Percentiles rank a stretch among this genome's conserved stretches.
Conservation (phyloP, 768 basidiomycete species). For the Hypholoma fasciculare region DNA sequence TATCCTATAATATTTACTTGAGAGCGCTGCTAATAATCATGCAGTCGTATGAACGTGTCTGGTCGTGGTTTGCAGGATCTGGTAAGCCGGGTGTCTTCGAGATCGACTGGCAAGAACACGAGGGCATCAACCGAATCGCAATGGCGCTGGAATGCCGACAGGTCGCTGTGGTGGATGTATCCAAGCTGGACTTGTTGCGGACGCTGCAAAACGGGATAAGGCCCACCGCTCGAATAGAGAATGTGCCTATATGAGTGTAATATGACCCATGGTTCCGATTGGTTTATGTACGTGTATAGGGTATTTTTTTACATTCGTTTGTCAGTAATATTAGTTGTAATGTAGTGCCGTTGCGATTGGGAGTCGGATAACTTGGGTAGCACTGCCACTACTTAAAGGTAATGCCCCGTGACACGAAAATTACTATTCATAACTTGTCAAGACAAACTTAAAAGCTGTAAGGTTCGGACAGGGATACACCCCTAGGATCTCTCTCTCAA, state of each 20-base stretch:
- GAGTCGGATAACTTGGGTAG: no score
- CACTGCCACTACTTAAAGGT: slow-evolving; percentile 1
- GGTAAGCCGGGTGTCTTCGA: slow-evolving; percentile 72
- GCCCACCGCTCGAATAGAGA: slow-evolving; percentile 4
- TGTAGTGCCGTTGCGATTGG: not conserved
- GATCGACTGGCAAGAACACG: slow-evolving; percentile 66
- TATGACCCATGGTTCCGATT: not conserved
- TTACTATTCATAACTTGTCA: not conserved
- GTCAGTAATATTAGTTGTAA: slow-evolving; percentile 2
- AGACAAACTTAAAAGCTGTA: no score
- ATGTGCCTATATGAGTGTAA: slow-evolving; percentile 1
- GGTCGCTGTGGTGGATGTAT: slow-evolving; percentile 68
- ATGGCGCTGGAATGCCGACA: slow-evolving; percentile 66
- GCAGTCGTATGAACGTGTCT: slow-evolving; percentile 48
- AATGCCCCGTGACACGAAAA: slow-evolving; percentile 14
- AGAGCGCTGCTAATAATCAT: slow-evolving; percentile 9
- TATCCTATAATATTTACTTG: not conserved
- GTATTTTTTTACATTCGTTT: not conserved
- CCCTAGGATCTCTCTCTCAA: not conserved
- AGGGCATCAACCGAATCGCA: slow-evolving; percentile 60
- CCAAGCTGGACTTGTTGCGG: slow-evolving; percentile 34
- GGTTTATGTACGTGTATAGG: slow-evolving; percentile 3
- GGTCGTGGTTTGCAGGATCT: slow-evolving; percentile 63
- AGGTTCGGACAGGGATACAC: not conserved
- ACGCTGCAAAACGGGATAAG: slow-evolving; percentile 7